Conservation (phyloP, 768 basidiomycete species). For the Macrolepiota albuminosa region DNA sequence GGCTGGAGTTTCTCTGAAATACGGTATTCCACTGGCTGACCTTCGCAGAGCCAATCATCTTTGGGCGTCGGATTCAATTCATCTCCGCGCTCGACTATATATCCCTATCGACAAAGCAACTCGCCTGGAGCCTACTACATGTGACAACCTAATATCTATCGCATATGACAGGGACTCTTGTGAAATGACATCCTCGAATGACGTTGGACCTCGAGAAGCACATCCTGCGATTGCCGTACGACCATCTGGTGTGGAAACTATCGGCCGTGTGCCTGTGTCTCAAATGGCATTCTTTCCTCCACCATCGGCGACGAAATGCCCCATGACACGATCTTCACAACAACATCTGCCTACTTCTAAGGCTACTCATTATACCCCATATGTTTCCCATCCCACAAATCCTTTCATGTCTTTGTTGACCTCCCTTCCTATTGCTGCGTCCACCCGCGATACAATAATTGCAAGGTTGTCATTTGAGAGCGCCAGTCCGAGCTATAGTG, state of each 20-base stretch:
- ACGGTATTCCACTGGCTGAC: conserved; percentile 79
- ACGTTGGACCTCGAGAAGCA: conserved; percentile 7
- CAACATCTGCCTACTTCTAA: conserved; percentile 12
- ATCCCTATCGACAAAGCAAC: conserved; percentile 67
- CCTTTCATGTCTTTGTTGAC: conserved; percentile 41
- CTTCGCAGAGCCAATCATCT: conserved; percentile 87
- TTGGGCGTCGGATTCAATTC: conserved; percentile 91
- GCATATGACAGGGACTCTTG: conserved; percentile 17
- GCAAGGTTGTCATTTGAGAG: conserved; percentile 53
- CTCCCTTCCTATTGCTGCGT: conserved; percentile 45
- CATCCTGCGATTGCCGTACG: conserved; percentile 2
- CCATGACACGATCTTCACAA: conserved; percentile 4
- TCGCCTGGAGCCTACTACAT: conserved; percentile 34
- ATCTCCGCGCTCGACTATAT: conserved; percentile 76
- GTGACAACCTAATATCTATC: conserved; percentile 22
- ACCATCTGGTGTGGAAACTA: conserved; percentile 20
- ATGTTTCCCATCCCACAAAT: conserved; percentile 25
- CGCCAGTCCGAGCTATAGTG: conserved; percentile 38
- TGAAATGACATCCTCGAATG: conserved; percentile 15
- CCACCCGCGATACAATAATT: conserved; percentile 51
- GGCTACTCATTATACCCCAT: conserved; percentile 18
- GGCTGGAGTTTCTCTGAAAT: conserved; percentile 83
- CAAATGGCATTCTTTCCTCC: conserved; percentile 56
- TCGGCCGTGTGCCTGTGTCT: conserved; percentile 45
- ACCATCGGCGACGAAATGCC: conserved; percentile 21